Evolutionary conservation across 257 asterid species (phyloP).

Genomic region (Osmanthus fragrans): DNA sequence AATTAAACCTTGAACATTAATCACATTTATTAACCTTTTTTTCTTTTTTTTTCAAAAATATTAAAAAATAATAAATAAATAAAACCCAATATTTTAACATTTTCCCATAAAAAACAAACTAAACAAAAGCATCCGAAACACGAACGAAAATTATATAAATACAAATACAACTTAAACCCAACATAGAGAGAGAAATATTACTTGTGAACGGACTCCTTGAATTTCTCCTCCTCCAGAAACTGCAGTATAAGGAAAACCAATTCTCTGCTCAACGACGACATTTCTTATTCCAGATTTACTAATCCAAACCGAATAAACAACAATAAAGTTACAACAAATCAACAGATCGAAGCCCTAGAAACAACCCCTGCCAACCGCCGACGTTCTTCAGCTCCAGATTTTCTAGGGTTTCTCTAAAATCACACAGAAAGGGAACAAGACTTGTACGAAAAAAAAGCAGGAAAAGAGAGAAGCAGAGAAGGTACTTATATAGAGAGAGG

Average conservation of each 20-base stretch:
- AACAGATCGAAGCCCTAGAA: conserved; percentile 41
- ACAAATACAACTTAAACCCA: neutral
- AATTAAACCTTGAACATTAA: neutral
- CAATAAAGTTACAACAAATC: neutral
- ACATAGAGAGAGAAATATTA: neutral
- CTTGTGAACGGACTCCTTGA: conserved; percentile 60
- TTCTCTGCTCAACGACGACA: conserved; percentile 61
- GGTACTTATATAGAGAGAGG: conserved; percentile 11
- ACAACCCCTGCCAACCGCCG: conserved; percentile 26
- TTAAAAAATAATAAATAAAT: neutral
- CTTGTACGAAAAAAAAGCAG: neutral
- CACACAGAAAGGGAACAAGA: neutral
- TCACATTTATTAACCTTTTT: neutral
- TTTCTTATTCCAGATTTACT: conserved; percentile 27
- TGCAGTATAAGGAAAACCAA: conserved; percentile 60
- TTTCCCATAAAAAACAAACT: neutral
- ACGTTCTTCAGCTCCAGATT: conserved; percentile 12
- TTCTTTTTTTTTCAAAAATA: neutral
- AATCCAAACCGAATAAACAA: conserved; percentile 9
- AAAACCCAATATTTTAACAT: neutral
- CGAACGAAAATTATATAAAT: neutral
- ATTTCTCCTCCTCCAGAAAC: conserved; percentile 62
- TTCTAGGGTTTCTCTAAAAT: conserved; percentile 35
- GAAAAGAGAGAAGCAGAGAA: conserved; percentile 5
- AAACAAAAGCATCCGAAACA: neutral